A percentile compares a stretch with the other conserved stretches of the same genome.
These are phyloP conservation scores for Globisporangium acanthophoron DNA, from an alignment of 352 stramenopile genomes.

Conservation along the genomic window DNA sequence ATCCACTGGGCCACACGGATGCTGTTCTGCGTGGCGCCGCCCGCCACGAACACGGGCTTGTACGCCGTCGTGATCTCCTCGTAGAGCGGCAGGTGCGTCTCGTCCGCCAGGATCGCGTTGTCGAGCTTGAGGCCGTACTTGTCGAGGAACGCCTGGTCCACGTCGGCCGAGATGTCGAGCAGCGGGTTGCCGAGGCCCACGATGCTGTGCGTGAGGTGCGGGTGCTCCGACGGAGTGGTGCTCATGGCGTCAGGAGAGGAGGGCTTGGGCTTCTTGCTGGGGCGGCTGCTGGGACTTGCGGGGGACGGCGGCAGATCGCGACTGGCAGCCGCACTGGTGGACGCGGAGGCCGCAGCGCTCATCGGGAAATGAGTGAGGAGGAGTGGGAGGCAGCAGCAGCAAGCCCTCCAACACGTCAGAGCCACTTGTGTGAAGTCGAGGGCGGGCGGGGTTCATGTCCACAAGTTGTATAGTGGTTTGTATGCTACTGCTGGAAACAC, in stretches of 20 bases:
- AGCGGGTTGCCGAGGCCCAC: constrained; percentile 98
- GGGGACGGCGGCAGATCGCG: constrained; percentile 14
- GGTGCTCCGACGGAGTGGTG: constrained; percentile 24
- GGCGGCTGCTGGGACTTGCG: constrained; percentile 5
- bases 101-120: constrained; percentile 97
- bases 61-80: constrained; percentile 90
- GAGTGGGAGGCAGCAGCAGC: not conserved
- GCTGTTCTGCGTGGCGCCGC: constrained; percentile 98
- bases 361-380: not conserved
- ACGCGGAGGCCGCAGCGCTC: not conserved
- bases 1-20: constrained; percentile 99
- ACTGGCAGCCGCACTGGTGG: constrained; percentile 12
- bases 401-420: not conserved
- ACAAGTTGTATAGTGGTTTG: not conserved
- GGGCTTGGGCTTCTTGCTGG: constrained; percentile 15
- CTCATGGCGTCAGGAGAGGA: not conserved
- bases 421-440: no score
- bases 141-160: constrained; percentile 91
- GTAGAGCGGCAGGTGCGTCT: constrained; percentile 97
- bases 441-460: not conserved
- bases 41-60: constrained; percentile 95
- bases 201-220: constrained; percentile 64
- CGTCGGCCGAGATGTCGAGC: constrained; percentile 96
- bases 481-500: no score
- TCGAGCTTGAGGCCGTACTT: constrained; percentile 96